Percentiles rank a stretch among this genome's conserved stretches.
These are phyloP conservation scores for Leptographium procerum DNA, from an alignment of 2,329 filamentous ascomycete species.

Conservation along the genomic window DNA sequence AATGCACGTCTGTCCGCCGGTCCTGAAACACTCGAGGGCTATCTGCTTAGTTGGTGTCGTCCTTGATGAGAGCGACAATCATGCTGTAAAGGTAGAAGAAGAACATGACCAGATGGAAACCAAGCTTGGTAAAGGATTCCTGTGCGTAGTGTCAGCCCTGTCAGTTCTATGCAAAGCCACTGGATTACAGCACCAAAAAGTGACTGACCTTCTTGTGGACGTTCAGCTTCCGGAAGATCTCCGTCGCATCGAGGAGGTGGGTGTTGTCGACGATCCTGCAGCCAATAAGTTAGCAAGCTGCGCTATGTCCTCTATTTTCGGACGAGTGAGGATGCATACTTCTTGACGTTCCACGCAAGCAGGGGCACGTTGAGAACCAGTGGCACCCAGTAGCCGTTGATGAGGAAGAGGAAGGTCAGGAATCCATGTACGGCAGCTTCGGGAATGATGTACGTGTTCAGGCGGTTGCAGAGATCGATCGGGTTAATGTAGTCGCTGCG, in stretches of 20 bases:
- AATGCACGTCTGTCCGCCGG: neutral
- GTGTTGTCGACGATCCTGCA: conserved; percentile 93
- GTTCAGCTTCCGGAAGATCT: conserved; percentile 98
- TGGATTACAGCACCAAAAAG: neutral
- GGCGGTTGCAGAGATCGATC: conserved; percentile 98
- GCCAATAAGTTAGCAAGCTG: neutral
- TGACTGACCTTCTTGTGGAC: conserved; percentile 85
- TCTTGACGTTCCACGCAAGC: conserved; percentile 90
- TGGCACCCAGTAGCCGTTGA: conserved; percentile 98
- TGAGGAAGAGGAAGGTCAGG: conserved; percentile 87
- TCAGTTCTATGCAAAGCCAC: neutral
- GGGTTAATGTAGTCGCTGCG: conserved; percentile 97
- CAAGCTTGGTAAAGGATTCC: conserved; percentile 99
- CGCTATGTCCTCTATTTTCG: too few relatives aligned
- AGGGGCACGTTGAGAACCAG: conserved; percentile 86
- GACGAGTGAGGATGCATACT: conserved; percentile 50
- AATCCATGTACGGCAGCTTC: conserved; percentile 97
- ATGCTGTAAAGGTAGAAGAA: conserved; percentile 99
- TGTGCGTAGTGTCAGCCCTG: conserved; percentile 24
- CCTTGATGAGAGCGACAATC: conserved; percentile 92
- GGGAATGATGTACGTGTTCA: conserved; percentile 98
- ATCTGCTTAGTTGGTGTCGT: conserved; percentile 68
- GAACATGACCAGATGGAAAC: conserved; percentile 98
- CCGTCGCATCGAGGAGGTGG: conserved; percentile 90
- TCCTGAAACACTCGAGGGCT: neutral